These are phyloP conservation scores for Diplodia corticola DNA, from an alignment of 2,329 filamentous ascomycete species.

Conservation along the genomic window DNA sequence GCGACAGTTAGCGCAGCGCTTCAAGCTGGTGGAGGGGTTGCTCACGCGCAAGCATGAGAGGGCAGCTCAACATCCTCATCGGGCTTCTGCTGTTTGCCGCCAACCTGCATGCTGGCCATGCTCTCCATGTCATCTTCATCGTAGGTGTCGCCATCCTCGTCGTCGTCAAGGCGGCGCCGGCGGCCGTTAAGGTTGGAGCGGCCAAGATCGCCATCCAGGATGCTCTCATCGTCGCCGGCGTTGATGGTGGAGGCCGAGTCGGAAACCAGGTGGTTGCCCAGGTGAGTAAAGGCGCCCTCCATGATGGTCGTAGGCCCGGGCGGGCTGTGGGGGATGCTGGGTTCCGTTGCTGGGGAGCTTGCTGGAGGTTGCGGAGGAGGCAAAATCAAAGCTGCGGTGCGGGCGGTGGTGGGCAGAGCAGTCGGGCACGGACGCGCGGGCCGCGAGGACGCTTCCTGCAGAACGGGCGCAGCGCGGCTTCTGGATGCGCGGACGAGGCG, in stretches of 20 bases:
- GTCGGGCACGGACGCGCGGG: conserved; percentile 10
- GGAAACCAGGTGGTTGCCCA: conserved; percentile 82
- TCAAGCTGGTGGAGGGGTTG: conserved; percentile 22
- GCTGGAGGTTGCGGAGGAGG: conserved; percentile 14
- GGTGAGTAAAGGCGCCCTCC: conserved; percentile 86
- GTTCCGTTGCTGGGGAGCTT: conserved; percentile 17
- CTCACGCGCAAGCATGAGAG: conserved; percentile 88
- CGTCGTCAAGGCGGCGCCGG: conserved; percentile 71
- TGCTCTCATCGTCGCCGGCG: conserved; percentile 82
- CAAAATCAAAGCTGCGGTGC: conserved; percentile 22
- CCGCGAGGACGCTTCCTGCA: neutral
- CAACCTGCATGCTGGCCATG: conserved; percentile 77
- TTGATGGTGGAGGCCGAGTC: conserved; percentile 86
- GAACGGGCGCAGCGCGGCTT: neutral
- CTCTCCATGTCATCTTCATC: conserved; percentile 73
- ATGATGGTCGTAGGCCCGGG: conserved; percentile 47
- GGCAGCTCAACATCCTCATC: conserved; percentile 86
- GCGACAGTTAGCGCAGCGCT: conserved; percentile 20
- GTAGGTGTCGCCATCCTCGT: conserved; percentile 80
- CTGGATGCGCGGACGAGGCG: neutral
- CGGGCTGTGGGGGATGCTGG: conserved; percentile 24
- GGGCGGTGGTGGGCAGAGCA: conserved; percentile 21
- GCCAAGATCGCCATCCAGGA: conserved; percentile 66
- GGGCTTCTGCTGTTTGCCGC: conserved; percentile 57
- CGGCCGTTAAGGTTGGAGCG: conserved; percentile 61